Evolutionary conservation across 1,139 yeast genomes (phyloP).

Genomic region (Schizosaccharomyces versatilis): DNA sequence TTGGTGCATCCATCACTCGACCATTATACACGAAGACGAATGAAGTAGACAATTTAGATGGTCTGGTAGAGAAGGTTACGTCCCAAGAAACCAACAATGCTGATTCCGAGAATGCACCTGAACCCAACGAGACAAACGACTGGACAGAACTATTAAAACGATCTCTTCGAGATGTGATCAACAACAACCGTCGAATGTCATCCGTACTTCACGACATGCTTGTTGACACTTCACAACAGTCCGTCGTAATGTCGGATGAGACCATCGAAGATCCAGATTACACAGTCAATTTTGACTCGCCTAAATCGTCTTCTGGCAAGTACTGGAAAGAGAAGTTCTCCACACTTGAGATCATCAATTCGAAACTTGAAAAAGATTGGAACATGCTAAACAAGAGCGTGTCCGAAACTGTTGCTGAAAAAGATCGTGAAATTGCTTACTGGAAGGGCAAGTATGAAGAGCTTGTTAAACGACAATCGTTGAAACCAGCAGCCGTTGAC

Average conservation of each 20-base stretch:
- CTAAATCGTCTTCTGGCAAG: not conserved
- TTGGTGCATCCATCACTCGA: not conserved
- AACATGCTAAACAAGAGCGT: not conserved
- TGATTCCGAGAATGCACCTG: not conserved
- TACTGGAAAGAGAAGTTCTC: not conserved
- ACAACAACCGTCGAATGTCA: not conserved
- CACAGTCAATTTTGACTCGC: not conserved
- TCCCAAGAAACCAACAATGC: not conserved
- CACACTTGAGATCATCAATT: not conserved
- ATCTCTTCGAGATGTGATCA: not conserved
- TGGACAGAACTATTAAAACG: not conserved
- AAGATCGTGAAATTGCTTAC: not conserved
- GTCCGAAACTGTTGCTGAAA: not conserved
- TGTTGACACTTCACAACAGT: not conserved
- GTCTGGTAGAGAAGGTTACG: not conserved
- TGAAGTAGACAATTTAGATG: too few relatives aligned
- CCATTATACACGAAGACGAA: too few relatives aligned
- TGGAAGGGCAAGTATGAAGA: not conserved
- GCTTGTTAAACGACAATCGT: too few relatives aligned
- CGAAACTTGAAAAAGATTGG: not conserved
- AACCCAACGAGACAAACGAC: not conserved
- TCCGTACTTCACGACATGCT: not conserved
- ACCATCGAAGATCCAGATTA: not conserved
- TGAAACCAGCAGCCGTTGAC: too few relatives aligned
- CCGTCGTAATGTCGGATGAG: not conserved